Base-by-base conservation (phyloP, 192 early-diverging fungal species). In the Dimargaris cristalligena region DNA sequence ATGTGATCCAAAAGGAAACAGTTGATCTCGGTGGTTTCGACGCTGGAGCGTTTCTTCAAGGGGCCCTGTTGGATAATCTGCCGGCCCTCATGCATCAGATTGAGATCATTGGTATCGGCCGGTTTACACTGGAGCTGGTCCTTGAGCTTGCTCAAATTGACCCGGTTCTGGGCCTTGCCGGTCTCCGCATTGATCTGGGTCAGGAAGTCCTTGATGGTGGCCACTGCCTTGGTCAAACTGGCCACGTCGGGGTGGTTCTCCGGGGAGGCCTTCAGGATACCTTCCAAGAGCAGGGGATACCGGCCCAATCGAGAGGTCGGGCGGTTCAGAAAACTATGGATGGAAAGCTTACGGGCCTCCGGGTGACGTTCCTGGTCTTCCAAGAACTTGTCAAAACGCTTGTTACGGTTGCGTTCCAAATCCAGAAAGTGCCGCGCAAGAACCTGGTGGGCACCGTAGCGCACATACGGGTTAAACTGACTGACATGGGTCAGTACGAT, bases 1-100 rank as follows among this genome's bases (percentile, higher is more conserved):
- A 80, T 78, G 72, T 96, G 86, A 66, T 98, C 94, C 34, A 98
- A 81, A 44, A 96, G 64, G 62, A 87, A 85, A 26, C 94, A 78
- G 45, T 78, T 74, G 28, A 93, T 62, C 33, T 86, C 85, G 1
- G 81, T 68, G 20, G 79, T 79, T 52, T 82, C 82, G 30, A 71
- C 69, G 49, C 75, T 74, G 45, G 67, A 57, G 26, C 81, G 77
- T 63, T 87, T 77, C 60, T 86, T 86, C 63, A 97, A 67, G 29
- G 78, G 71, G 45, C 92, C 90, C 51, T 91, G 88, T 63, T 86
- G 80, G 30, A 94, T 78, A 26, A 91, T 62, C 48, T 79, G 63
- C 33, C 91, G 74, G 35, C 78, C 75, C 48, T 81, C 80, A 47
- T 84, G 78, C 28, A 75, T 70, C 45, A 97, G 68, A 46, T 81